A percentile compares a stretch with the other conserved stretches of the same genome.
Conservation (phyloP, 139 green algal species). For the Closterium sp. region DNA sequence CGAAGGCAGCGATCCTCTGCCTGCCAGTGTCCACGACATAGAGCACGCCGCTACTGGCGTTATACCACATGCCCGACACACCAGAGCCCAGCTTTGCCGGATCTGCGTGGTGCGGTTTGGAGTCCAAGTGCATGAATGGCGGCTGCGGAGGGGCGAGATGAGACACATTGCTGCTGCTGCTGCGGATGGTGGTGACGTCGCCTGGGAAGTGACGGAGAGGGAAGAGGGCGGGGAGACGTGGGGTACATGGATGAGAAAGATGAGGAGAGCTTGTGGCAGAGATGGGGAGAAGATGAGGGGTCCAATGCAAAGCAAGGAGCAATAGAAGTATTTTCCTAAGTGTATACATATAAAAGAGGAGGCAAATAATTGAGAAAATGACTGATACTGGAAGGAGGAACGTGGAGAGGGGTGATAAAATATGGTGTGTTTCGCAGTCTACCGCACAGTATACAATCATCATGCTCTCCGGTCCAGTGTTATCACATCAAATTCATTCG, state of each 20-base stretch:
- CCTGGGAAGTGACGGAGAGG: neutral
- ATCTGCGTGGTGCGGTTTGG: neutral
- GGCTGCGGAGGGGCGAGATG: neutral
- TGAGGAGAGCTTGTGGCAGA: too few species aligned
- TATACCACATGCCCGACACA: neutral
- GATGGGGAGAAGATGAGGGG: too few species aligned
- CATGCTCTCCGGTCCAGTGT: too few species aligned
- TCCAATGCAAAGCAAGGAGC: too few species aligned
- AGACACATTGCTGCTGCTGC: neutral
- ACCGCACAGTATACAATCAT: too few species aligned
- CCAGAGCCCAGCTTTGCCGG: neutral
- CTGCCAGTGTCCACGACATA: neutral
- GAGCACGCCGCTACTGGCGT: neutral
- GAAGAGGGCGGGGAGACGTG: neutral
- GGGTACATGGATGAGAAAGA: neutral
- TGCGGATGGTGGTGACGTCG: neutral
- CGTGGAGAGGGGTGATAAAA: too few species aligned
- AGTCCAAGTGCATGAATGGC: neutral
- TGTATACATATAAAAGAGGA: too few species aligned
- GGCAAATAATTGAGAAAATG: too few species aligned
- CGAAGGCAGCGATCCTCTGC: neutral
- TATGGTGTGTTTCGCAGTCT: too few species aligned
- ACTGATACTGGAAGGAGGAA: too few species aligned
- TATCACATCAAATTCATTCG: too few species aligned
- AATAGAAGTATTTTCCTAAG: too few species aligned